phyloP scores from a whole-genome alignment of 129 eudicot species.

The Scalesia atractyloides region DNA sequence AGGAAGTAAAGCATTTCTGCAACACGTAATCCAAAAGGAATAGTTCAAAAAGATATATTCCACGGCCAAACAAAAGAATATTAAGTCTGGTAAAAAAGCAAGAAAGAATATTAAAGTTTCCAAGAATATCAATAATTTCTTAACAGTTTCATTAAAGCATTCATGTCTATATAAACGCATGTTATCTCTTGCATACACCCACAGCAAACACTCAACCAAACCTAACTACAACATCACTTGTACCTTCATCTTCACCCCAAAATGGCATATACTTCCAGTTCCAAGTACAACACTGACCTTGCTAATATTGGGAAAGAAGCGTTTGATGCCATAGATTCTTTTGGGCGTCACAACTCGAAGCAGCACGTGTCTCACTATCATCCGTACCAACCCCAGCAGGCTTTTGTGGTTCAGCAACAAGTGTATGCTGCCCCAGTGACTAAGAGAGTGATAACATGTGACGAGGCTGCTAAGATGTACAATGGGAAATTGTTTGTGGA shows the following conservation, averaged over 20 bases:
- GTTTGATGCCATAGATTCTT: no score
- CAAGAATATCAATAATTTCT: not conserved
- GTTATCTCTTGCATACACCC: no score
- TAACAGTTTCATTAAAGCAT: conserved; percentile 9
- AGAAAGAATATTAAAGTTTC: not conserved
- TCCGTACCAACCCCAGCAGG: conserved; percentile 19
- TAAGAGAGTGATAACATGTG: conserved; percentile 26
- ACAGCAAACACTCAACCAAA: conserved; percentile 12
- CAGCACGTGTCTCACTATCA: not conserved
- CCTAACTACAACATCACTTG: not conserved
- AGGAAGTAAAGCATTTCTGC: not conserved
- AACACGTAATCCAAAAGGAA: not conserved
- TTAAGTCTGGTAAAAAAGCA: not conserved
- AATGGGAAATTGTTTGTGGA: conserved; percentile 35
- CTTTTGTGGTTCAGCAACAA: not conserved
- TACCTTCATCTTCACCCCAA: not conserved
- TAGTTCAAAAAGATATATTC: conserved; percentile 8
- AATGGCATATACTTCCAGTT: not conserved
- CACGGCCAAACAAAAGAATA: conserved; percentile 9
- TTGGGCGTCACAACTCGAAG: no score
- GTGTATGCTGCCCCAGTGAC: not conserved
- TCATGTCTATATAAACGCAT: not conserved
- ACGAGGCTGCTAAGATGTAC: conserved; percentile 17
- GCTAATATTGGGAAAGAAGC: no score
- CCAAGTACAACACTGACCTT: not conserved